phyloP scores from a whole-genome alignment of 768 basidiomycete species.

The Holtermanniella nyarrowii region DNA sequence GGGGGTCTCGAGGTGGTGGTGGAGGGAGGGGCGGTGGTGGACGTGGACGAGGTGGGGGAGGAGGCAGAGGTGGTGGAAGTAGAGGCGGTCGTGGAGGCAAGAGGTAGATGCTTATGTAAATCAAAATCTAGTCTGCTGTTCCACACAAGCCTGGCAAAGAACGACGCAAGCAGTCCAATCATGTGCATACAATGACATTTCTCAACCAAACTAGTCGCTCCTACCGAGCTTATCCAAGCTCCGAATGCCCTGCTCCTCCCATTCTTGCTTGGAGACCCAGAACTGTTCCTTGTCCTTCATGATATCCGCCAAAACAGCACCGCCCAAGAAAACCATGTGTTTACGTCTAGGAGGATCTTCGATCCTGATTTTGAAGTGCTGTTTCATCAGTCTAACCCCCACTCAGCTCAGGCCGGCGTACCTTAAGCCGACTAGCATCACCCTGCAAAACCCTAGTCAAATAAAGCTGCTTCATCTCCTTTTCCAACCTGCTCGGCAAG shows the following conservation, averaged over 20 bases:
- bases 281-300: slow-evolving; percentile 92
- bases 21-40: slow-evolving; percentile 8
- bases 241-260: slow-evolving; percentile 77
- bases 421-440: slow-evolving; percentile 73
- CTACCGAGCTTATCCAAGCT: slow-evolving; percentile 79
- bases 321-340: slow-evolving; percentile 98
- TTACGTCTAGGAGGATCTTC: slow-evolving; percentile 97
- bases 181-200: neutral
- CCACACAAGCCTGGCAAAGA: neutral
- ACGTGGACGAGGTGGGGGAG: slow-evolving; percentile 10
- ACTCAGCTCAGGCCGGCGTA: slow-evolving; percentile 44
- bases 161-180: neutral
- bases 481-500: slow-evolving; percentile 88
- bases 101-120: neutral
- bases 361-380: slow-evolving; percentile 99
- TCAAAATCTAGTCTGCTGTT: neutral
- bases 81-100: slow-evolving; percentile 3
- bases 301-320: slow-evolving; percentile 96
- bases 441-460: slow-evolving; percentile 77
- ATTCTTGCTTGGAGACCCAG: slow-evolving; percentile 90
- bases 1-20: slow-evolving; percentile 14
- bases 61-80: slow-evolving; percentile 7
- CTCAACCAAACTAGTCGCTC: slow-evolving; percentile 36
- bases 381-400: slow-evolving; percentile 1
- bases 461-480: slow-evolving; percentile 99